Conservation (phyloP, 1,284 basidiomycete species). For the Ustilago sp. region DNA sequence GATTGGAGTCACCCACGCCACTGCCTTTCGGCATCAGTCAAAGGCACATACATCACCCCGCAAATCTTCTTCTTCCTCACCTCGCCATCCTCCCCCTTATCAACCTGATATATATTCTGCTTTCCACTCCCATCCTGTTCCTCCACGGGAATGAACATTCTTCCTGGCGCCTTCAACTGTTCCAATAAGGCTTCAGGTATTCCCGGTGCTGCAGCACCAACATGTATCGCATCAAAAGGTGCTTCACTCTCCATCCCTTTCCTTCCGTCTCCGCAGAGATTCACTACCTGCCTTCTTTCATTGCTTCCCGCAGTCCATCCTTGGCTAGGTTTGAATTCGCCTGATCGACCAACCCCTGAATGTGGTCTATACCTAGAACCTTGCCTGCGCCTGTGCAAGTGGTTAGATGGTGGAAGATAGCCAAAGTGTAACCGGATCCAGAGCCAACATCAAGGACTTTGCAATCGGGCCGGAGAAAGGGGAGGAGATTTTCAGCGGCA, state of each 20-base stretch:
- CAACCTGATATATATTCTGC: slow-evolving; percentile 59
- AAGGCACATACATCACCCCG: slow-evolving; percentile 75
- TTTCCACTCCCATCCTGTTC: slow-evolving; percentile 60
- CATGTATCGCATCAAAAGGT: slow-evolving; percentile 90
- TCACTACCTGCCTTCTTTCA: slow-evolving; percentile 77
- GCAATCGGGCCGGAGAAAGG: slow-evolving; percentile 78
- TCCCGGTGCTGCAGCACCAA: slow-evolving; percentile 81
- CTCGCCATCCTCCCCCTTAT: slow-evolving; percentile 77
- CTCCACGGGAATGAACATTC: slow-evolving; percentile 95
- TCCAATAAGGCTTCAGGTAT: slow-evolving; percentile 79
- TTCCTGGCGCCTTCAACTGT: slow-evolving; percentile 81
- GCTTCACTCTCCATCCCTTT: slow-evolving; percentile 72
- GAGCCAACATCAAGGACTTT: slow-evolving; percentile 79
- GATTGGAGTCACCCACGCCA: slow-evolving; percentile 18
- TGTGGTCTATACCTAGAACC: slow-evolving; percentile 92
- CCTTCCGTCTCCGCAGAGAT: slow-evolving; percentile 80
- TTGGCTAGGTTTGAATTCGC: slow-evolving; percentile 77
- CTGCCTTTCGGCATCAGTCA: slow-evolving; percentile 57
- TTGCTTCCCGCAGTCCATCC: slow-evolving; percentile 76
- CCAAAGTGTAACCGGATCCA: slow-evolving; percentile 61
- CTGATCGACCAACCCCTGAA: slow-evolving; percentile 74
- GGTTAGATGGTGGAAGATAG: slow-evolving; percentile 65
- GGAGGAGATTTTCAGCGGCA: slow-evolving; percentile 79
- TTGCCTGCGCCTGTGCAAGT: slow-evolving; percentile 60
- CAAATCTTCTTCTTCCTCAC: slow-evolving; percentile 80